Base-by-base conservation (phyloP, 1,284 basidiomycete genomes). In the Takashimella koratensis region DNA sequence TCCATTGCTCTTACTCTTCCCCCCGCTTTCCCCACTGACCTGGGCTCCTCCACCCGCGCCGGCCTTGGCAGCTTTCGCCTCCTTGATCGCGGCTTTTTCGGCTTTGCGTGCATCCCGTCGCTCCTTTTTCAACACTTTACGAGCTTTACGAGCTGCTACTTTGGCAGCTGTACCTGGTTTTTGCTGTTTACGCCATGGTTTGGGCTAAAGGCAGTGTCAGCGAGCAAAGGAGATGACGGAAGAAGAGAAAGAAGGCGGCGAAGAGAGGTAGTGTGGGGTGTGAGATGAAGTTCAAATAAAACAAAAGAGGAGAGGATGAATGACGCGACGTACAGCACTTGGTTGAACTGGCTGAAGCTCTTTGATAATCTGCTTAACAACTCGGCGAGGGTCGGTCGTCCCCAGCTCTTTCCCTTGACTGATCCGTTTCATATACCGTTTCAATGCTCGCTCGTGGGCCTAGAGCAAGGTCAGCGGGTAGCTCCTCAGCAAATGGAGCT, bases 361-460 rank as follows among this genome's bases (percentile, higher is more conserved):
- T 11, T 50, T 58, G 4, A 64, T 36, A 23, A 71, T 65, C 20
- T 60, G 55, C n/a, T 57, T 54, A 12, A 68, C 65, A 3, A 71
- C 45, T 23, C 65, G 59, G 23, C 70, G 54, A 5, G 67, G 62
- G 52, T 71, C 70, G 16, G 30, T 36, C 30, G 30, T 36, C 8
- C 30, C 30, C 8, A 36, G 30, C 30, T 36, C 30, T 36, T 36
- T 36, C 8, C 30, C 8, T 8, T 8, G 16, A 36, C 30, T 36
- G 16, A 36, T 36, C 16, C 53, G 56, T 10, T 40, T n/a, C 25
- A 49, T 36, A 53, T 63, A 67, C 30, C 69, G 61, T 49, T 66
- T 68, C 8, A 58, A 30, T 3, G 63, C 59, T 46, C 69, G 60
- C 47, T 59, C 57, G 52, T 71, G 69, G 8, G 60, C 44, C 67